Evolutionary conservation across 2,329 filamentous ascomycete species (phyloP).

Genomic region (Dactylonectria macrodidyma): DNA sequence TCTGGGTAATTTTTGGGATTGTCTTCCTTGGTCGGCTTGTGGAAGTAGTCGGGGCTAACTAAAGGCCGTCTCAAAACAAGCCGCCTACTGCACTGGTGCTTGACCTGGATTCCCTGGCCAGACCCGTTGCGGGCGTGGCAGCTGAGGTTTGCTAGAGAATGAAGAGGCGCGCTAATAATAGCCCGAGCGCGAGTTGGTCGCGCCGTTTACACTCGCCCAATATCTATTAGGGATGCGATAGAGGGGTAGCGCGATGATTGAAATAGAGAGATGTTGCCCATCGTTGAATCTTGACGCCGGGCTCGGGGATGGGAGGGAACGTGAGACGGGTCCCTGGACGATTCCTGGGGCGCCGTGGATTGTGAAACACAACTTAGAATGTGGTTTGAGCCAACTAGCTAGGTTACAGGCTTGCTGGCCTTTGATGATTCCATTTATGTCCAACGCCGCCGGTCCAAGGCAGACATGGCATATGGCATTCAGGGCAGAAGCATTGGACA

Average conservation of each 20-base stretch:
- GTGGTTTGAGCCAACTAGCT: not conserved
- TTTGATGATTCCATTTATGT: not conserved
- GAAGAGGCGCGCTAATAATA: conserved; percentile 27
- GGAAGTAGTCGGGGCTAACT: conserved; percentile 35
- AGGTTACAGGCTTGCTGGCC: not conserved
- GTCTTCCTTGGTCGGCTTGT: conserved; percentile 1
- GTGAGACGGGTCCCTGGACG: not conserved
- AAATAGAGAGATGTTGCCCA: conserved; percentile 21
- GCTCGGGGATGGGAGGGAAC: conserved; percentile 3
- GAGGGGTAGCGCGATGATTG: conserved; percentile 13
- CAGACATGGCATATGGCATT: conserved; percentile 1
- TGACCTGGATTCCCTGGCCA: conserved; percentile 41
- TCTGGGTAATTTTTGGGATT: conserved; percentile 14
- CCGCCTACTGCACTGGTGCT: conserved; percentile 27
- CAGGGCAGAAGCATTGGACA: conserved; percentile 21
- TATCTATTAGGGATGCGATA: not conserved
- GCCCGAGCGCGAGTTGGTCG: conserved; percentile 6
- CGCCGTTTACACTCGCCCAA: conserved; percentile 11
- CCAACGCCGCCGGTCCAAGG: not conserved
- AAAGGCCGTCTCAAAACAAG: conserved; percentile 37
- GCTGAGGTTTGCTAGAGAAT: conserved; percentile 26
- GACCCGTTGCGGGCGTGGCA: conserved; percentile 30
- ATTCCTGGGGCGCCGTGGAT: conserved; percentile 4
- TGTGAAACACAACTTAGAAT: conserved; percentile 5
- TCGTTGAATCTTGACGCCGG: conserved; percentile 5